Evolutionary conservation across 371 early-diverging fungal genomes (phyloP).

Genomic region (Mortierella sp.): DNA sequence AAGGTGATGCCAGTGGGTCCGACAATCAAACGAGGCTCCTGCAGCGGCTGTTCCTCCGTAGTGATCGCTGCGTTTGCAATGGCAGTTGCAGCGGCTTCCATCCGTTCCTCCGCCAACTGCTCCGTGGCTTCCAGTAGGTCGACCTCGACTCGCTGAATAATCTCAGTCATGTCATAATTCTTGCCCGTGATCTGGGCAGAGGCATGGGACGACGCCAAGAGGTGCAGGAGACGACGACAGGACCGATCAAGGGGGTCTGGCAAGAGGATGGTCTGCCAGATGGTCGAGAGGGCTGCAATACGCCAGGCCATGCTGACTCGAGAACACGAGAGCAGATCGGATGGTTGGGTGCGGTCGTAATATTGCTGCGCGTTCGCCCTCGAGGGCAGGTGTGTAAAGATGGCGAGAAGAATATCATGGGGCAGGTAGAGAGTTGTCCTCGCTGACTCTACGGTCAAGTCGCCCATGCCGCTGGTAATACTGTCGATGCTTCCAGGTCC

Average conservation of each 20-base stretch:
- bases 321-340: constrained; percentile 50
- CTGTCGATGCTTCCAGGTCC: not conserved
- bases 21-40: not conserved
- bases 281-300: constrained; percentile 46
- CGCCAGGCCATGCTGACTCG: constrained; percentile 58
- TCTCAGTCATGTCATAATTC: constrained; percentile 56
- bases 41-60: not conserved
- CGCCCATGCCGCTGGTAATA: constrained; percentile 1
- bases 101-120: constrained; percentile 28
- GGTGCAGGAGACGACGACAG: constrained; percentile 43
- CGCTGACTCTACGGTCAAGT: not conserved
- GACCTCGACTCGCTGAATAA: constrained; percentile 52
- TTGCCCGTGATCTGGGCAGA: constrained; percentile 48
- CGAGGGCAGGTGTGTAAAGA: constrained; percentile 43
- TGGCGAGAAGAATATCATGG: constrained; percentile 51
- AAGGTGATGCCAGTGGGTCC: not conserved
- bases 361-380: constrained; percentile 55
- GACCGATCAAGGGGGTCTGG: constrained; percentile 53
- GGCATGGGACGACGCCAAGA: constrained; percentile 53
- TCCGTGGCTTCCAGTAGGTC: constrained; percentile 48
- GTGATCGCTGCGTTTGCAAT: not conserved
- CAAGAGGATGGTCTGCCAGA: constrained; percentile 53
- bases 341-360: constrained; percentile 41
- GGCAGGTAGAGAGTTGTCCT: constrained; percentile 33
- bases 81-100: not conserved